phyloP scores from a whole-genome alignment of 768 basidiomycete genomes.

The Paxillus rubicundulus region DNA sequence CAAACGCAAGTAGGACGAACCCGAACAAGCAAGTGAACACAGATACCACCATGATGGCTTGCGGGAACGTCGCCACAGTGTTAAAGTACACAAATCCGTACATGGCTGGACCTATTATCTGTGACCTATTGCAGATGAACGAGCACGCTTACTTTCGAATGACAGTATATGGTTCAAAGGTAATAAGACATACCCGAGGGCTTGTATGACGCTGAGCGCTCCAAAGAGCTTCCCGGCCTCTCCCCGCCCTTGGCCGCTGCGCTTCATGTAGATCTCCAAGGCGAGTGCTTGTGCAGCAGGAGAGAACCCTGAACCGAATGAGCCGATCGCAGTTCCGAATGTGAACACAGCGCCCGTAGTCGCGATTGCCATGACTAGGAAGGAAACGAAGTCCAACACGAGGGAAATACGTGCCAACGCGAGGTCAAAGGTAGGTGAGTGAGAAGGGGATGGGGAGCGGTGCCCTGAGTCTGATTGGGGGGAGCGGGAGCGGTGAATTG shows the following conservation, averaged over 20 bases:
- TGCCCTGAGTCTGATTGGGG: constrained; percentile 3
- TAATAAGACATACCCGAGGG: constrained; percentile 48
- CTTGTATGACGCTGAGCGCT: constrained; percentile 71
- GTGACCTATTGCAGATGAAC: constrained; percentile 40
- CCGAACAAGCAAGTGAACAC: constrained; percentile 39
- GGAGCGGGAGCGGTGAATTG: background rate
- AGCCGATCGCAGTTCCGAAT: constrained; percentile 43
- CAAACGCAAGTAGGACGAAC: constrained; percentile 44
- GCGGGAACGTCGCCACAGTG: constrained; percentile 69
- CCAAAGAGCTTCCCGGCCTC: constrained; percentile 78
- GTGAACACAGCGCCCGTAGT: constrained; percentile 51
- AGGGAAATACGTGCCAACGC: constrained; percentile 61
- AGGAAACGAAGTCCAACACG: constrained; percentile 51
- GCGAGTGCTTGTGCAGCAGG: constrained; percentile 74
- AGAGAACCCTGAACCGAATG: constrained; percentile 60
- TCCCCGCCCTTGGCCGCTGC: constrained; percentile 23
- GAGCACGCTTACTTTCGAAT: background rate
- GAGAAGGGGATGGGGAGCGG: constrained; percentile 14
- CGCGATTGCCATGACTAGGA: constrained; percentile 48
- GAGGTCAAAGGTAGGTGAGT: constrained; percentile 65
- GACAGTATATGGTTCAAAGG: no score
- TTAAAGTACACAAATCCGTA: constrained; percentile 70
- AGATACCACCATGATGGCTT: constrained; percentile 65
- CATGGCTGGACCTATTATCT: constrained; percentile 68
- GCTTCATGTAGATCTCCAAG: constrained; percentile 57